Base-by-base conservation (phyloP, 441 rosid genomes). In the Melastoma candidum region DNA sequence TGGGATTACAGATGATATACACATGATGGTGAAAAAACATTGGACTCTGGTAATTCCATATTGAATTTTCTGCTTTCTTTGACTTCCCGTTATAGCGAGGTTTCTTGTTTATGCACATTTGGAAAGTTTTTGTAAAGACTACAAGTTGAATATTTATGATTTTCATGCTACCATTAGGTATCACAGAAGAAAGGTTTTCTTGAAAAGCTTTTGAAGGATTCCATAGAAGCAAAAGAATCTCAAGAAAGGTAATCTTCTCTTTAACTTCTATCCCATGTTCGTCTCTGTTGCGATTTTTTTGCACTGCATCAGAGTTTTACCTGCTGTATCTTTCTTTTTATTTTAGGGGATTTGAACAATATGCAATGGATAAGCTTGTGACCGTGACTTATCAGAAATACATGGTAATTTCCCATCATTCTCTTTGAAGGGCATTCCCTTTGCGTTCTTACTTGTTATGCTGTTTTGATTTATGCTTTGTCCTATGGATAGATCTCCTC, bases 311-410 rank as follows among this genome's bases (percentile, higher is more conserved):
- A 47, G 11, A 39, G 46, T 47, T 58, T 48, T 56, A 49, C 53
- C 49, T 39, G 57, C 56, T 26, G 32, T 59, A 26, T 47, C 43
- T 12, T 51, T 49, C 60, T 32, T 36, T 36, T 36, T 9, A 36
- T 36, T 36, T 36, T 36, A 93, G 99, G 88, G 95, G 80, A 63
- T 72, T 89, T 14, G 82, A 79, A 71, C 84, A 70, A 48, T 76
- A 66, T 68, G 90, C 95, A 46, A 71, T 77, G 68, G 93, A 93
- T 63, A 81, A 86, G 64, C 97, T 93, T 64, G 75, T 84, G 52
- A 71, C 66, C 44, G 76, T 84, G 88, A 95, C 97, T 66, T 89
- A 84, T 75, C 79, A 81, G 46, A 93, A 86, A 69, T 78, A 82
- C 69, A 78, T 77, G 95, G 98, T 93, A 86, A 62, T 64, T 52